Conservation (phyloP, 345 rosid genomes). For the Populus deltoides region DNA sequence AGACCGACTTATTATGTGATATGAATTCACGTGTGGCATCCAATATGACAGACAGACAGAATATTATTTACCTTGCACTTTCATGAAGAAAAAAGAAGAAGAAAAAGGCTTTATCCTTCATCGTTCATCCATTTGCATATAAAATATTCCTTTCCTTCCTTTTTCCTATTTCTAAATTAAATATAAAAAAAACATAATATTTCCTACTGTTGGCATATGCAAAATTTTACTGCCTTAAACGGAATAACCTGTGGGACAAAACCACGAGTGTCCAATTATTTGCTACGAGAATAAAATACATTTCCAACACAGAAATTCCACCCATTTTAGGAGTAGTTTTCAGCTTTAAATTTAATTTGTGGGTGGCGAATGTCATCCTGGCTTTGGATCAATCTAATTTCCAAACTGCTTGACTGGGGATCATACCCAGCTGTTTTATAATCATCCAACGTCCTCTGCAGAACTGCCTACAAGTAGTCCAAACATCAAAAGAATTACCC, state of each 20-base stretch:
- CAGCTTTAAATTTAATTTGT: constrained; percentile 46
- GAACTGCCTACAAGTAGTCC: constrained; percentile 53
- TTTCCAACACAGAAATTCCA: background rate
- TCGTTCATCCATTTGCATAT: background rate
- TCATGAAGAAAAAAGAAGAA: background rate
- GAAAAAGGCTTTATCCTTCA: background rate
- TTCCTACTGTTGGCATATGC: no score
- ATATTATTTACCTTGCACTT: no score
- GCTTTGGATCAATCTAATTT: constrained; percentile 86
- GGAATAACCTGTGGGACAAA: no score
- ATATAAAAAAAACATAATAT: no score
- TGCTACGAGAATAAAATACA: no score
- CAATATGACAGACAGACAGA: no score
- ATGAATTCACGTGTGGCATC: no score
- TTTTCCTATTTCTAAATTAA: no score
- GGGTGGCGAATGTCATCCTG: constrained; percentile 89
- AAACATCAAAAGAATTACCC: constrained; percentile 3
- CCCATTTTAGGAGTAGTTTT: constrained; percentile 33
- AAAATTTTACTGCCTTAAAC: no score
- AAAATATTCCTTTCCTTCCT: no score
- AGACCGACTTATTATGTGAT: no score
- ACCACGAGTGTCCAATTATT: no score
- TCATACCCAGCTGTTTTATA: constrained; percentile 58
- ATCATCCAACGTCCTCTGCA: constrained; percentile 71
- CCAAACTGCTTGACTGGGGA: constrained; percentile 75